Evolutionary conservation across 306 rosid genomes (phyloP), one percentile per base, ranked within the genome.

Genomic region (Ochetophila trinervis): DNA sequence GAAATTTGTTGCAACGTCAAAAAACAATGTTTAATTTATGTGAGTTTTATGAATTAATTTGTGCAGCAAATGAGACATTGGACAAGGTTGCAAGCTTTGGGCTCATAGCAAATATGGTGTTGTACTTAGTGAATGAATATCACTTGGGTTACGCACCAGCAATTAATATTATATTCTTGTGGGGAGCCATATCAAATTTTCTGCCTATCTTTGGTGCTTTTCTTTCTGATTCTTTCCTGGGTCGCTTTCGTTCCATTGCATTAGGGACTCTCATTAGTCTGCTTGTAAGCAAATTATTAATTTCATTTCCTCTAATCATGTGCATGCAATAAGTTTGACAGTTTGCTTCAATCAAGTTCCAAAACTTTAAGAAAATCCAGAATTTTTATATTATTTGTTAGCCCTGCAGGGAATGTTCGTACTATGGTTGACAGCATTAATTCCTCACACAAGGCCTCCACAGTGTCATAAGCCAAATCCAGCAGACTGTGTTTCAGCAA

Each of bases 31-130:
- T 49, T 9, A 9, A 49, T 49, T 11, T 18, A 49, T 18, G 18
- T 49, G 20, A 49, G 1, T 4, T 49, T 49, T 7, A 15, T 49
- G 7, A 49, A 15, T 49, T 16, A 49, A 15, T 4, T 49, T 3
- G 15, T 49, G 67, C 87, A 91, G 96, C 83, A 64, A 91, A 91
- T 15, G 95, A 91, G 88, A 36, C 87, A 15, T 77, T 91, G 63
- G 96, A 91, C 60, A 89, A 84, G 78, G 89, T 87, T 50, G 85
- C 98, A 59, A 85, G 63, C 58, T 52, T 54, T 32, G 96, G 98
- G 35, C 86, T 87, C 27, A 85, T 76, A 44, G 78, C 78, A 45
- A 88, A 91, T 65, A 88, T 91, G 95, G 80, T 80, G 27, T 2
- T 73, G 62, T 88, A 91, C 78, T 65, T 91, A 48, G 58, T 54